These are phyloP conservation scores for Neotropicomus parvogracilis DNA, from an alignment of 1,284 basidiomycete species.

Conservation along the genomic window DNA sequence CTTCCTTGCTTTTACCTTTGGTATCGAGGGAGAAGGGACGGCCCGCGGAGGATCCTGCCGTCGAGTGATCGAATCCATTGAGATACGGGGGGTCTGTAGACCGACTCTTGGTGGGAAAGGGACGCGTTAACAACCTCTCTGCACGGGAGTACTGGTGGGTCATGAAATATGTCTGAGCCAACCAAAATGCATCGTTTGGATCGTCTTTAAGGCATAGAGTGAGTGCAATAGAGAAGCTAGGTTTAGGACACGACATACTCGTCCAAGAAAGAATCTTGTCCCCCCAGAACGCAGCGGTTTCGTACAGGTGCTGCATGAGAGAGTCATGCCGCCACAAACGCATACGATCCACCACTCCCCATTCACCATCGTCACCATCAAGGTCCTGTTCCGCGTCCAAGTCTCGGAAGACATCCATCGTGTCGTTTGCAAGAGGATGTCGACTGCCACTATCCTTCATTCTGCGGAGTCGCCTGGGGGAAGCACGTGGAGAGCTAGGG, in stretches of 20 bases:
- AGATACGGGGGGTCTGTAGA: slow-evolving; percentile 35
- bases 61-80: slow-evolving; percentile 43
- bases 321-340: slow-evolving; percentile 96
- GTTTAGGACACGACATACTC: slow-evolving; percentile 53
- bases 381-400: slow-evolving; percentile 55
- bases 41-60: slow-evolving; percentile 20
- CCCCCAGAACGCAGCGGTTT: slow-evolving; percentile 98
- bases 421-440: slow-evolving; percentile 73
- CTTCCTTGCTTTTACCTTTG: slow-evolving; percentile 64
- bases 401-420: slow-evolving; percentile 71
- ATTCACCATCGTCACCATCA: slow-evolving; percentile 52
- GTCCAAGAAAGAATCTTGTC: slow-evolving; percentile 95
- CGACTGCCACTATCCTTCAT: slow-evolving; percentile 47
- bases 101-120: slow-evolving; percentile 58
- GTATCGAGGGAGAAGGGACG: slow-evolving; percentile 27
- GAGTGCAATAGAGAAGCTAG: slow-evolving; percentile 8
- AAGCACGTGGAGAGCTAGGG: slow-evolving; percentile 64
- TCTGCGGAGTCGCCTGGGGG: slow-evolving; percentile 51
- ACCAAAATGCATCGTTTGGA: slow-evolving; percentile 97
- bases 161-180: slow-evolving; percentile 96
- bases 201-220: slow-evolving; percentile 56
- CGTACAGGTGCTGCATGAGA: slow-evolving; percentile 95
- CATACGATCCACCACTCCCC: slow-evolving; percentile 92
- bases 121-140: slow-evolving; percentile 84
- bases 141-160: slow-evolving; percentile 94